A percentile compares a stretch with the other conserved stretches of the same genome.
These are phyloP conservation scores for Mrakia hoshinonis DNA, from an alignment of 768 basidiomycete species.

Conservation along the genomic window DNA sequence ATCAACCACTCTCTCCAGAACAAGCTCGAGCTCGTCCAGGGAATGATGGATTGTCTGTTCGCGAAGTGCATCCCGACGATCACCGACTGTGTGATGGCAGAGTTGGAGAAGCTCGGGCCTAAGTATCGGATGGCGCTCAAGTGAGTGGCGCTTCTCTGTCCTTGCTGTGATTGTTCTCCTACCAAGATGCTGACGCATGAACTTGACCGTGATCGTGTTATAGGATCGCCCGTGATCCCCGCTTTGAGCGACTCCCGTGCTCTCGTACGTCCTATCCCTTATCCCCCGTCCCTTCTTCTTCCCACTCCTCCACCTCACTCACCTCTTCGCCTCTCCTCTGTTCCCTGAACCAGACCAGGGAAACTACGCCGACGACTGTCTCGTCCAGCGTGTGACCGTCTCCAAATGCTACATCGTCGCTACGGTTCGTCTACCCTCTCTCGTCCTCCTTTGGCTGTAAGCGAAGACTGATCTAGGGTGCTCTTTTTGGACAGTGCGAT, in stretches of 20 bases:
- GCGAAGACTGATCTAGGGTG: neutral
- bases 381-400: constrained; percentile 87
- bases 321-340: neutral
- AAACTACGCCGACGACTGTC: constrained; percentile 98
- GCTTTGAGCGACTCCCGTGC: constrained; percentile 88
- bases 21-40: constrained; percentile 85
- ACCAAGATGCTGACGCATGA: neutral
- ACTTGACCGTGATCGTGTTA: constrained; percentile 19
- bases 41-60: constrained; percentile 99
- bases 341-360: constrained; percentile 51
- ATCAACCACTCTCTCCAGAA: constrained; percentile 99
- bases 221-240: constrained; percentile 91
- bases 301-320: neutral
- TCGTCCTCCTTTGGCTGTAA: neutral
- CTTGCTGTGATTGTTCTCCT: no score
- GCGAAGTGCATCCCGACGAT: constrained; percentile 99
- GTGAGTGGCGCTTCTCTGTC: constrained; percentile 46
- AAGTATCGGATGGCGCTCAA: constrained; percentile 88
- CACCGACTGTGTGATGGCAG: constrained; percentile 98
- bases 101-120: constrained; percentile 93
- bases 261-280: constrained; percentile 46
- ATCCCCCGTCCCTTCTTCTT: neutral
- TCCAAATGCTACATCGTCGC: constrained; percentile 97
- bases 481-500: constrained; percentile 53
- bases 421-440: constrained; percentile 44